Percentiles rank a stretch among this genome's conserved stretches.
Evolutionary conservation across 108 stramenopile species (phyloP).

Genomic region (Fragilaria crotonensis): DNA sequence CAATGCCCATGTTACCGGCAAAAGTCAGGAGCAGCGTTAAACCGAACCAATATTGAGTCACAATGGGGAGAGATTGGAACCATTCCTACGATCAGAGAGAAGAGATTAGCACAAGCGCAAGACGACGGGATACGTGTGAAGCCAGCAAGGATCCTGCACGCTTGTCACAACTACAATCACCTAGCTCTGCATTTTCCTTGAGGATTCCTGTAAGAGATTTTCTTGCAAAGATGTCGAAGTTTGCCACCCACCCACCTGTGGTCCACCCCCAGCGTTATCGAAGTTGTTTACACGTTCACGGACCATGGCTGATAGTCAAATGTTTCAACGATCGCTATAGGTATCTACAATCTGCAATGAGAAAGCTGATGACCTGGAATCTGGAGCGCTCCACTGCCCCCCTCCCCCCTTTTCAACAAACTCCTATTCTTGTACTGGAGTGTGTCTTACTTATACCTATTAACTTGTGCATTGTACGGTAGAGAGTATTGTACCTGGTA

Average conservation of each 20-base stretch:
- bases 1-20: slow-evolving; percentile 59
- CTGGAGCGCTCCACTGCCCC: too few relatives aligned
- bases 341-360: too few relatives aligned
- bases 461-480: too few relatives aligned
- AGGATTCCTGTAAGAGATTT: not conserved
- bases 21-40: slow-evolving; percentile 52
- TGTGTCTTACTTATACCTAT: too few relatives aligned
- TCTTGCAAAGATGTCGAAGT: not conserved
- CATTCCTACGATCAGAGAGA: slow-evolving; percentile 46
- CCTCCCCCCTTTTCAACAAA: too few relatives aligned
- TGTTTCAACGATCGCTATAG: too few relatives aligned
- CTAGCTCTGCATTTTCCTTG: not conserved
- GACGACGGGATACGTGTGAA: too few relatives aligned
- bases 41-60: slow-evolving; percentile 81
- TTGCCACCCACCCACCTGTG: not conserved
- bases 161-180: not conserved
- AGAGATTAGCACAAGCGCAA: slow-evolving; percentile 3
- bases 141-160: not conserved
- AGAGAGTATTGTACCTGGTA: too few relatives aligned
- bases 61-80: slow-evolving; percentile 74
- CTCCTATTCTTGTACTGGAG: too few relatives aligned
- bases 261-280: not conserved
- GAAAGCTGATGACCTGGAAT: too few relatives aligned
- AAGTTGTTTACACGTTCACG: not conserved
- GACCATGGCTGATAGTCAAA: too few relatives aligned